These are phyloP conservation scores for Fusarium algeriense DNA, from an alignment of 2,329 filamentous ascomycete genomes.

Conservation along the genomic window DNA sequence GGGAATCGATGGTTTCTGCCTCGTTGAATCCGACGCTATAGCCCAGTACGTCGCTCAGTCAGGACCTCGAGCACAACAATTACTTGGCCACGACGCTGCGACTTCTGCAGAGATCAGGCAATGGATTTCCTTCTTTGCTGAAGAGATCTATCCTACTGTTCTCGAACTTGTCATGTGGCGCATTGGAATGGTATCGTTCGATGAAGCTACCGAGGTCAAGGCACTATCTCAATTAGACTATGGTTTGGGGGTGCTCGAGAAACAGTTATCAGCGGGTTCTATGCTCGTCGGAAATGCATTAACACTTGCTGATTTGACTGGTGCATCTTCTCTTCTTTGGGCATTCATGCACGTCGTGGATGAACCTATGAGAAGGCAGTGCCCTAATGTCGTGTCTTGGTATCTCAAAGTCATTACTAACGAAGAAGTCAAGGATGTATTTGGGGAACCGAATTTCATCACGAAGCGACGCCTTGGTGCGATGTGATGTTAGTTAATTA, in stretches of 20 bases:
- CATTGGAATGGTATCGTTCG: neutral
- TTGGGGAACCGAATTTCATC: neutral
- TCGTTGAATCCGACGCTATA: conserved; percentile 8
- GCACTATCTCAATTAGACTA: neutral
- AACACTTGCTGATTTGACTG: conserved; percentile 8
- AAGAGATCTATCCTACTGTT: neutral
- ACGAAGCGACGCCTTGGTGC: neutral
- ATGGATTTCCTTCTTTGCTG: conserved; percentile 14
- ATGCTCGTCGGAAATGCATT: neutral
- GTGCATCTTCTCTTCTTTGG: neutral
- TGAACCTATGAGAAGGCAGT: conserved; percentile 12
- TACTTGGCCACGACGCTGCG: neutral
- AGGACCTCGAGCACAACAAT: neutral
- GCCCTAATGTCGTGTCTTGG: neutral
- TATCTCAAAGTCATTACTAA: neutral
- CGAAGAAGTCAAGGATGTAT: neutral
- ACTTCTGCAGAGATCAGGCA: conserved; percentile 2
- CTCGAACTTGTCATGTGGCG: conserved; percentile 6
- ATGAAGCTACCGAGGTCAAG: neutral
- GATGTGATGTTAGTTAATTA: neutral
- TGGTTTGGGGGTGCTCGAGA: neutral
- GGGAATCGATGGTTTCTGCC: neutral
- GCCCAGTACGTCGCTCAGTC: conserved; percentile 3
- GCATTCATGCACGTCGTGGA: conserved; percentile 4
- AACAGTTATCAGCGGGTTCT: neutral